Conservation (phyloP, 345 rosid species). For the Camelina neglecta region DNA sequence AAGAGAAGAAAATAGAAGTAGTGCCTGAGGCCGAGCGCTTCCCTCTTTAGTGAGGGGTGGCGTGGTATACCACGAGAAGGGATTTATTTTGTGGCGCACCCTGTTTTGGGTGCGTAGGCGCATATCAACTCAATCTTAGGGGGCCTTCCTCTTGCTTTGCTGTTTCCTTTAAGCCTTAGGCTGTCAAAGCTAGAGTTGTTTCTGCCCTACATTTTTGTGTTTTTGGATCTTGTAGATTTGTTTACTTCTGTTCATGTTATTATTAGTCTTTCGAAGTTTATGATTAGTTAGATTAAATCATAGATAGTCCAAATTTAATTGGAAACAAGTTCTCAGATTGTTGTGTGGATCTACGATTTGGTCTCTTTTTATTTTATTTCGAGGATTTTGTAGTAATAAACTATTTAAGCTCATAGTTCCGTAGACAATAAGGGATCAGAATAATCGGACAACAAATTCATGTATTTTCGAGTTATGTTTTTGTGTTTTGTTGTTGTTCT, state of each 20-base stretch:
- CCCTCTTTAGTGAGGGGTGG: slow-evolving; percentile 49
- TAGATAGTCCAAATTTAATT: neutral
- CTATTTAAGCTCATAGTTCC: no score
- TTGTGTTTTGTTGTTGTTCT: no score
- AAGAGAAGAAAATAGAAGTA: neutral
- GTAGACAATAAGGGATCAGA: no score
- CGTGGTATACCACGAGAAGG: slow-evolving; percentile 52
- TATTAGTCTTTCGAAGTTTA: neutral
- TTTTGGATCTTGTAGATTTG: no score
- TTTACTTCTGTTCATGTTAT: neutral
- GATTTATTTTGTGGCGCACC: slow-evolving; percentile 41
- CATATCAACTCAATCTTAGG: slow-evolving; percentile 31
- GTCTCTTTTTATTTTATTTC: no score
- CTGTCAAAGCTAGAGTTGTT: slow-evolving; percentile 26
- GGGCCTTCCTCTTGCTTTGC: slow-evolving; percentile 31
- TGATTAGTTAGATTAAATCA: neutral
- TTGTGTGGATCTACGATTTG: neutral
- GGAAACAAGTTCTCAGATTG: neutral
- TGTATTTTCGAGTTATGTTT: no score
- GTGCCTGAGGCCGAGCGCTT: slow-evolving; percentile 53
- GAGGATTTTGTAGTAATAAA: no score
- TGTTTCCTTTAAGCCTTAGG: slow-evolving; percentile 19
- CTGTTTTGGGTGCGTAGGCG: slow-evolving; percentile 42
- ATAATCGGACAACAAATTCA: no score
- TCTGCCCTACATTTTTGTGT: slow-evolving; percentile 30